These are phyloP conservation scores for Xylaria multiplex DNA, from an alignment of 2,329 filamentous ascomycete genomes.

Conservation along the genomic window DNA sequence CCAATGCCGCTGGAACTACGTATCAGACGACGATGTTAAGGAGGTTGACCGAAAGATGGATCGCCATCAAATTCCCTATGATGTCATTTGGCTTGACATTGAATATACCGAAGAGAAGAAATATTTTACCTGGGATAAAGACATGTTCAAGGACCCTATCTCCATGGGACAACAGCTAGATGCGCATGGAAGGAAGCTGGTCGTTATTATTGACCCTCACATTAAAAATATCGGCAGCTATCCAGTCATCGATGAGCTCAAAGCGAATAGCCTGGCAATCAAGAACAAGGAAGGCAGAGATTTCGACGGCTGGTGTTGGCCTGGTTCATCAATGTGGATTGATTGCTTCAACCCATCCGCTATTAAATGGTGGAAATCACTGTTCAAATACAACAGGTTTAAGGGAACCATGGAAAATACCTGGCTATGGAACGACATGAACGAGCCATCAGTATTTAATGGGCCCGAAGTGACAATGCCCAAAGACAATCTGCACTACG, in stretches of 20 bases:
- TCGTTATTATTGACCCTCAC: slow-evolving; percentile 95
- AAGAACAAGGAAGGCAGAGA: slow-evolving; percentile 89
- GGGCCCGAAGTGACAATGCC: slow-evolving; percentile 98
- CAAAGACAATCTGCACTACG: slow-evolving; percentile 94
- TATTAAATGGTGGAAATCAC: slow-evolving; percentile 86
- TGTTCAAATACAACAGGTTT: slow-evolving; percentile 91
- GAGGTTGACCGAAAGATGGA: slow-evolving; percentile 97
- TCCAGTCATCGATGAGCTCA: slow-evolving; percentile 79
- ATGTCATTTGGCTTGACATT: slow-evolving; percentile 98
- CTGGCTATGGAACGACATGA: slow-evolving; percentile 99
- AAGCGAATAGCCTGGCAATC: slow-evolving; percentile 82
- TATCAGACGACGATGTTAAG: slow-evolving; percentile 95
- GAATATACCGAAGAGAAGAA: slow-evolving; percentile 97
- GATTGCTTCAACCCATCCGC: slow-evolving; percentile 96
- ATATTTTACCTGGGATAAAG: slow-evolving; percentile 96
- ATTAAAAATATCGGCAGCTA: slow-evolving; percentile 93
- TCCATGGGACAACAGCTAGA: slow-evolving; percentile 90
- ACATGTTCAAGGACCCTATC: slow-evolving; percentile 86
- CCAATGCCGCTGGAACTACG: slow-evolving; percentile 99
- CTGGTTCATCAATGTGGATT: slow-evolving; percentile 94
- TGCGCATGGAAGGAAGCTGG: slow-evolving; percentile 85
- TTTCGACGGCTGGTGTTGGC: slow-evolving; percentile 99
- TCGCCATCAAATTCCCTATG: slow-evolving; percentile 93
- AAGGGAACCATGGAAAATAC: slow-evolving; percentile 86
- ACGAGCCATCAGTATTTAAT: slow-evolving; percentile 98